These are phyloP conservation scores for Brasenia schreberi DNA, from an alignment of 164 flowering plant species.

Conservation along the genomic window DNA sequence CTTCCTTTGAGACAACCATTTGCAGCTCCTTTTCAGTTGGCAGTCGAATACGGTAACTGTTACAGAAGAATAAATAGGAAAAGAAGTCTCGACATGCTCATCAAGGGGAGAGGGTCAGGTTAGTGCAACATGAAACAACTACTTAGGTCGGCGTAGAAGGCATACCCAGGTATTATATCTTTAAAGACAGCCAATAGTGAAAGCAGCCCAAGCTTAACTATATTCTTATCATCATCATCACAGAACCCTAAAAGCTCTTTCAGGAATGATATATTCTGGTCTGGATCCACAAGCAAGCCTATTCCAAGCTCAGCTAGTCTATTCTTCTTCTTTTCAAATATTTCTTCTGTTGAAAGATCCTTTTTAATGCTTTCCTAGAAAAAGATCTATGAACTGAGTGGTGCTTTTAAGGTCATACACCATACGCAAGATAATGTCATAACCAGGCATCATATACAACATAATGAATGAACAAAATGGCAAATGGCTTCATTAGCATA, in stretches of 20 bases:
- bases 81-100: not conserved
- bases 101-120: slow-evolving; percentile 1
- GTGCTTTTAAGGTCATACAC: no score
- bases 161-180: slow-evolving; percentile 95
- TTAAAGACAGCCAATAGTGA: slow-evolving; percentile 82
- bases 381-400: not conserved
- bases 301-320: slow-evolving; percentile 85
- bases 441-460: no score
- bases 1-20: slow-evolving; percentile 80
- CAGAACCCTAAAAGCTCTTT: slow-evolving; percentile 62
- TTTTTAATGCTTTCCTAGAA: slow-evolving; percentile 66
- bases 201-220: slow-evolving; percentile 58
- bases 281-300: slow-evolving; percentile 72
- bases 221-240: slow-evolving; percentile 44
- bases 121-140: slow-evolving; percentile 1
- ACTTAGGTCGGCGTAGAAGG: not conserved
- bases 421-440: no score
- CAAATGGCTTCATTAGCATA: no score
- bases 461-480: no score
- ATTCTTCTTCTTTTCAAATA: slow-evolving; percentile 38
- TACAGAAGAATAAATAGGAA: not conserved
- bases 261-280: slow-evolving; percentile 57
- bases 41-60: slow-evolving; percentile 90
- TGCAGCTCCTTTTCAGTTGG: slow-evolving; percentile 92
- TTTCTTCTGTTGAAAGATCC: slow-evolving; percentile 74